phyloP scores from a whole-genome alignment of 768 basidiomycete species.

The Mycena crocata region DNA sequence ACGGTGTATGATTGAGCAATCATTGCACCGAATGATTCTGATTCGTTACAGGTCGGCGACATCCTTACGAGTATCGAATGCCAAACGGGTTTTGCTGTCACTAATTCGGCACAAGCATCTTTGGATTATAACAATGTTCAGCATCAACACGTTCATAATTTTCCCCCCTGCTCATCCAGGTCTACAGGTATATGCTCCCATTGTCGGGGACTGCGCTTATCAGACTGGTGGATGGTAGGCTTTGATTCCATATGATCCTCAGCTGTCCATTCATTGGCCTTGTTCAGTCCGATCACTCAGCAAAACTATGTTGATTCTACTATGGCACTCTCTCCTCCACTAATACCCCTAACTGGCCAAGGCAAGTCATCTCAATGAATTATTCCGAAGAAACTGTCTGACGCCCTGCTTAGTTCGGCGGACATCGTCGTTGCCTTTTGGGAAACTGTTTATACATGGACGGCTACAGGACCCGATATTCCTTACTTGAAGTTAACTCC shows the following conservation, averaged over 20 bases:
- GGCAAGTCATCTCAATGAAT: background rate
- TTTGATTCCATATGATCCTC: conserved; percentile 16
- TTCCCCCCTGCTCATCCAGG: background rate
- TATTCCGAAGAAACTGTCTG: background rate
- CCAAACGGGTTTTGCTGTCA: conserved; percentile 21
- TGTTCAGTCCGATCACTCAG: conserved; percentile 33
- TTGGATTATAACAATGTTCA: conserved; percentile 26
- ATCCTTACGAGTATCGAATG: conserved; percentile 31
- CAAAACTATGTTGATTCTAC: conserved; percentile 37
- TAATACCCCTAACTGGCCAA: conserved; percentile 20
- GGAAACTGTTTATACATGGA: conserved; percentile 20
- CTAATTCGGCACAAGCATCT: conserved; percentile 15
- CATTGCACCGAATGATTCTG: background rate
- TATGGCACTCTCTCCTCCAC: conserved; percentile 27
- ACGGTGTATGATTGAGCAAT: conserved; percentile 16
- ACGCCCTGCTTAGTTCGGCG: background rate
- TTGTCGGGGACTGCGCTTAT: conserved; percentile 36
- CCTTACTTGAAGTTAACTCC: conserved; percentile 27
- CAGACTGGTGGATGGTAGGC: conserved; percentile 27
- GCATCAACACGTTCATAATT: background rate
- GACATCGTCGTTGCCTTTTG: conserved; percentile 18
- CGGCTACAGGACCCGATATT: conserved; percentile 23
- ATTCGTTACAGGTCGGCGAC: conserved; percentile 20
- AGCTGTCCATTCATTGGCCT: background rate
- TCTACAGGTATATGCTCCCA: conserved; percentile 19